These are phyloP conservation scores for Colletotrichum salicis DNA, from an alignment of 2,329 filamentous ascomycete species.

Conservation along the genomic window DNA sequence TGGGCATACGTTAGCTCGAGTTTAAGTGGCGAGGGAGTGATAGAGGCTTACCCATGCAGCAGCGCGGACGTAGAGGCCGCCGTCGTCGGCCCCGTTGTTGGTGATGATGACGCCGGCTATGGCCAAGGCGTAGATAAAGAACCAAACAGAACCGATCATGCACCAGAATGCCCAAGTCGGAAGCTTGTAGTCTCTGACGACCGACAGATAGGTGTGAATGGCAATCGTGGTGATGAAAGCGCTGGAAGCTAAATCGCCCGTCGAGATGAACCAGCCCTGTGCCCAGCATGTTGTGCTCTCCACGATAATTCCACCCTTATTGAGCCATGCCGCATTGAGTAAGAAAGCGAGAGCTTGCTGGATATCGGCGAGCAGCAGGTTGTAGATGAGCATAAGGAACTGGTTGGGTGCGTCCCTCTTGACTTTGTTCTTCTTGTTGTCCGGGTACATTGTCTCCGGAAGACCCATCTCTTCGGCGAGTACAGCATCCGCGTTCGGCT, in stretches of 20 bases:
- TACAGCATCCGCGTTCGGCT: slow-evolving; percentile 45
- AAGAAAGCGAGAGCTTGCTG: slow-evolving; percentile 67
- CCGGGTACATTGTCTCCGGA: slow-evolving; percentile 39
- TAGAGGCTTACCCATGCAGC: slow-evolving; percentile 64
- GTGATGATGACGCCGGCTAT: slow-evolving; percentile 22
- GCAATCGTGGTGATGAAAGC: slow-evolving; percentile 69
- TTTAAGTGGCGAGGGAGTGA: slow-evolving; percentile 63
- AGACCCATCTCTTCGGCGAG: slow-evolving; percentile 37
- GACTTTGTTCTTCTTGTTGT: slow-evolving; percentile 21
- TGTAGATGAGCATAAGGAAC: slow-evolving; percentile 69
- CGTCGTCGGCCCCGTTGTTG: slow-evolving; percentile 18
- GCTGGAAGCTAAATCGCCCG: slow-evolving; percentile 66
- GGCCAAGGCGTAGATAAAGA: slow-evolving; percentile 46
- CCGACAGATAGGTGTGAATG: slow-evolving; percentile 65
- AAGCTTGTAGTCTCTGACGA: slow-evolving; percentile 61
- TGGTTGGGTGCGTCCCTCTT: slow-evolving; percentile 55
- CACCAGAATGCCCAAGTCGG: slow-evolving; percentile 55
- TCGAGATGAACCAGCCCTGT: slow-evolving; percentile 68
- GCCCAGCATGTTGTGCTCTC: slow-evolving; percentile 59
- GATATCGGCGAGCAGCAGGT: slow-evolving; percentile 68
- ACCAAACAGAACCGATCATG: slow-evolving; percentile 58
- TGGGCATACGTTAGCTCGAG: slow-evolving; percentile 65
- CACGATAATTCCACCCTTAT: slow-evolving; percentile 57
- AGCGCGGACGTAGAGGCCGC: slow-evolving; percentile 61
- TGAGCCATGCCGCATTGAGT: slow-evolving; percentile 64